A percentile compares a stretch with the other conserved stretches of the same genome.
Conservation (phyloP, 2,329 filamentous ascomycete genomes). For the Verticillium dahliae region DNA sequence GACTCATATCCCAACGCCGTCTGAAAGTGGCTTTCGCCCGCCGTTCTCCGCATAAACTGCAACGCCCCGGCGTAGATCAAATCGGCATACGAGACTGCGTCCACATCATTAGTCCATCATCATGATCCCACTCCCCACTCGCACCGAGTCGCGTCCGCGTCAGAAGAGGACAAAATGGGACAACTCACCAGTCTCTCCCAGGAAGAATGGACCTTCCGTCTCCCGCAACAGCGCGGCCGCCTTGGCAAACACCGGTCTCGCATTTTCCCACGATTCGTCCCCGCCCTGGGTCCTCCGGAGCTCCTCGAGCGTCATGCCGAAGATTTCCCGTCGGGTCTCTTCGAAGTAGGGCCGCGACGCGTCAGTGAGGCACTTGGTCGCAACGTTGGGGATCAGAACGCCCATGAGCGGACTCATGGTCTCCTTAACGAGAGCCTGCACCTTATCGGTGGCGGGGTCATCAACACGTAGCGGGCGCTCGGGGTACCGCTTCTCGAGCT, state of each 20-base stretch:
- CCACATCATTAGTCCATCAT: not conserved
- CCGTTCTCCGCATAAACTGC: conserved; percentile 31
- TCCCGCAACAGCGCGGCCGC: conserved; percentile 44
- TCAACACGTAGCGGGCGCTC: conserved; percentile 52
- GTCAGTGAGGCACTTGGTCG: conserved; percentile 42
- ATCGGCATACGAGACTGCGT: conserved; percentile 38
- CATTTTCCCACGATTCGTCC: conserved; percentile 41
- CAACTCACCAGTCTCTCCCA: conserved; percentile 42
- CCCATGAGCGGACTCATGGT: conserved; percentile 26
- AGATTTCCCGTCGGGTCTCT: conserved; percentile 36
- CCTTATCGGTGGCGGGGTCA: conserved; percentile 36
- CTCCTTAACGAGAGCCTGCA: conserved; percentile 31
- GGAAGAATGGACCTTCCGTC: conserved; percentile 54
- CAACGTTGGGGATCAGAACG: conserved; percentile 41
- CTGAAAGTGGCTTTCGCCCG: conserved; percentile 27
- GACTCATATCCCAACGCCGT: conserved; percentile 20
- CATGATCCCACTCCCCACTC: not conserved
- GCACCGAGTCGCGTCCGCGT: not conserved
- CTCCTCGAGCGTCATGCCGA: conserved; percentile 48
- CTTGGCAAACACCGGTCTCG: conserved; percentile 25
- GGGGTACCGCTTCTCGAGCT: conserved; percentile 54
- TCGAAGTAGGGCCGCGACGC: conserved; percentile 49
- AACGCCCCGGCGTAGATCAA: conserved; percentile 47
- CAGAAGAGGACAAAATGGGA: not conserved
- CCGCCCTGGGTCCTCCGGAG: conserved; percentile 39